phyloP scores from a whole-genome alignment of 1,284 basidiomycete genomes.

The Apiotrichum mycotoxinovorans region DNA sequence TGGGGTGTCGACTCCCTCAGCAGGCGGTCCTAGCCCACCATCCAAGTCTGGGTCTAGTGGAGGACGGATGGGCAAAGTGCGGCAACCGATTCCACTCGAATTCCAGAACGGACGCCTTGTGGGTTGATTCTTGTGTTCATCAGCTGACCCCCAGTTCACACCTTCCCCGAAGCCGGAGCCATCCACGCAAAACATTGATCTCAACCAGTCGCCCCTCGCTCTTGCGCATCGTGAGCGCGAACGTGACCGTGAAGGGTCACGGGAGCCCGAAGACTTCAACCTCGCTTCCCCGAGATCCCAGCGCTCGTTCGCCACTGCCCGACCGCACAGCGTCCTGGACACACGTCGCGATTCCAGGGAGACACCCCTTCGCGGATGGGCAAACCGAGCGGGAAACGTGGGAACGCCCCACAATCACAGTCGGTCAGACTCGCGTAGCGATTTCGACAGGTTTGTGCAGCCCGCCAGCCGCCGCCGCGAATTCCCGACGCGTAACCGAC shows the following conservation, averaged over 20 bases:
- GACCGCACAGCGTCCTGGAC: slow-evolving; percentile 5
- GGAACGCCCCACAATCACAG: not conserved
- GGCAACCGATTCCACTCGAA: slow-evolving; percentile 36
- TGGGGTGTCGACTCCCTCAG: not conserved
- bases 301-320: slow-evolving; percentile 8
- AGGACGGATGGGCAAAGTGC: not conserved
- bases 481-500: slow-evolving; percentile 11
- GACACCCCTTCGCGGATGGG: not conserved
- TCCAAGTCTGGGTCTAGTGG: not conserved
- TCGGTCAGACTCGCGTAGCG: not conserved
- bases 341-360: not conserved
- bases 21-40: not conserved
- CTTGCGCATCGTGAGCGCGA: not conserved
- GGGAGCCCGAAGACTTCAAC: not conserved
- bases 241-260: not conserved
- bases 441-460: slow-evolving; percentile 6
- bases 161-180: slow-evolving; percentile 28
- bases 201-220: not conserved
- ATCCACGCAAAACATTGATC: not conserved
- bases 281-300: not conserved
- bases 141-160: slow-evolving; percentile 29
- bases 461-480: slow-evolving; percentile 1
- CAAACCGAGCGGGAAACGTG: not conserved
- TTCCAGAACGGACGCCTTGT: slow-evolving; percentile 36
- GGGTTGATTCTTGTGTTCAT: slow-evolving; percentile 6